These are phyloP conservation scores for Wallemia ichthyophaga DNA, from an alignment of 1,284 basidiomycete genomes.

Conservation along the genomic window DNA sequence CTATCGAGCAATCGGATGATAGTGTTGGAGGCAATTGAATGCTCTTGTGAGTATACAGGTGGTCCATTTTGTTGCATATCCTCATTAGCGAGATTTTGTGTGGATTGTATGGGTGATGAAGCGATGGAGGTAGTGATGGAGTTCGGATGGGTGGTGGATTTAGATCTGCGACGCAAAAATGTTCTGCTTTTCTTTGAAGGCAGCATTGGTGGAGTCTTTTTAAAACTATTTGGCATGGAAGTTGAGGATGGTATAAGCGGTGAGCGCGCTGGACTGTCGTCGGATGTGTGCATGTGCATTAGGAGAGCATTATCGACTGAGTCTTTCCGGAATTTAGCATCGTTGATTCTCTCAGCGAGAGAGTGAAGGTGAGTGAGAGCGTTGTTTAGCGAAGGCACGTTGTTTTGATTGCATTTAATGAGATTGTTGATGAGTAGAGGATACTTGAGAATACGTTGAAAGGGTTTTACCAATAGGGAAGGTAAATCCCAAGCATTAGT, in stretches of 20 bases:
- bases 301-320: not conserved
- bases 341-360: not conserved
- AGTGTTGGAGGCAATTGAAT: not conserved
- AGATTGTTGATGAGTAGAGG: conserved; percentile 58
- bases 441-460: conserved; percentile 76
- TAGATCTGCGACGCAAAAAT: not conserved
- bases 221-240: not conserved
- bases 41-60: not conserved
- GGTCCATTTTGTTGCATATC: not conserved
- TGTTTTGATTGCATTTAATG: conserved; percentile 18
- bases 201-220: not conserved
- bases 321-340: not conserved
- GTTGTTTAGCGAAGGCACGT: not conserved
- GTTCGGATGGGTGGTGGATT: not conserved
- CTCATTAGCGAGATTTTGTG: not conserved
- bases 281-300: too few species aligned
- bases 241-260: not conserved
- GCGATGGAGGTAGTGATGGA: not conserved
- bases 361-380: not conserved
- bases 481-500: conserved; percentile 82
- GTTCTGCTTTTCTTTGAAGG: not conserved
- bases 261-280: not conserved
- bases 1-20: not conserved
- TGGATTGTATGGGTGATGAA: not conserved
- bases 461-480: conserved; percentile 47